Evolutionary conservation across 2,329 filamentous ascomycete species (phyloP).

Genomic region (Dryadomyces quercus-mongolicae): DNA sequence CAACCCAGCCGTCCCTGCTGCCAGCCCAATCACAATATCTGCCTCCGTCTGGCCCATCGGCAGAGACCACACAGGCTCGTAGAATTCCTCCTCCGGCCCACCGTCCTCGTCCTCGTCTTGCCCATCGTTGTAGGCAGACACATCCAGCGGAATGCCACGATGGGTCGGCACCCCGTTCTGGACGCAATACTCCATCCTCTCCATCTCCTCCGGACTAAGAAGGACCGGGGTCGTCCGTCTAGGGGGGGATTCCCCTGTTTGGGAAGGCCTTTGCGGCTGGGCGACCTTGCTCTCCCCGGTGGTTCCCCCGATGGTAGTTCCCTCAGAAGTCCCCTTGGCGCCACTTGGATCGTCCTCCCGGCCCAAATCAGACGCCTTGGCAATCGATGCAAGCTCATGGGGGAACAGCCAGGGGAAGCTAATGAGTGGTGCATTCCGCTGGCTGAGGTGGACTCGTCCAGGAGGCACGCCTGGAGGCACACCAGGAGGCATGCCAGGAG

Average conservation of each 20-base stretch:
- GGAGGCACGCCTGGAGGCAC: no score
- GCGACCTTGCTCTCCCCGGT: neutral
- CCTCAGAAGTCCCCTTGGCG: neutral
- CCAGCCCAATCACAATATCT: slow-evolving; percentile 8
- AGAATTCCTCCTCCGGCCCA: slow-evolving; percentile 1
- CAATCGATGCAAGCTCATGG: slow-evolving; percentile 57
- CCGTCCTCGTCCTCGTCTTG: slow-evolving; percentile 8
- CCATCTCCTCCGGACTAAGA: neutral
- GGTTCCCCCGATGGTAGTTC: neutral
- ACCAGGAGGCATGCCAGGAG: no score
- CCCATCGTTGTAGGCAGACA: slow-evolving; percentile 3
- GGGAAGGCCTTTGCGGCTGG: no score
- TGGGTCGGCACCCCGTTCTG: slow-evolving; percentile 20
- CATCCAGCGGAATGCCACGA: slow-evolving; percentile 16
- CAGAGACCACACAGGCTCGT: slow-evolving; percentile 11
- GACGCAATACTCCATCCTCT: slow-evolving; percentile 8
- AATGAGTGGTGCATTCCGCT: slow-evolving; percentile 62
- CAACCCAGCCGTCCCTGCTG: neutral
- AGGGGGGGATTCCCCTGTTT: no score
- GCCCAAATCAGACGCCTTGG: slow-evolving; percentile 21
- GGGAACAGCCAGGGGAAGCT: slow-evolving; percentile 91
- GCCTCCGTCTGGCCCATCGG: slow-evolving; percentile 7
- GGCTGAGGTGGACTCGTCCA: slow-evolving; percentile 21
- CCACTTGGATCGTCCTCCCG: neutral
- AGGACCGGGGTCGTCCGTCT: neutral